Conservation (phyloP, 352 stramenopile genomes). For the Blastocystis sp. region DNA sequence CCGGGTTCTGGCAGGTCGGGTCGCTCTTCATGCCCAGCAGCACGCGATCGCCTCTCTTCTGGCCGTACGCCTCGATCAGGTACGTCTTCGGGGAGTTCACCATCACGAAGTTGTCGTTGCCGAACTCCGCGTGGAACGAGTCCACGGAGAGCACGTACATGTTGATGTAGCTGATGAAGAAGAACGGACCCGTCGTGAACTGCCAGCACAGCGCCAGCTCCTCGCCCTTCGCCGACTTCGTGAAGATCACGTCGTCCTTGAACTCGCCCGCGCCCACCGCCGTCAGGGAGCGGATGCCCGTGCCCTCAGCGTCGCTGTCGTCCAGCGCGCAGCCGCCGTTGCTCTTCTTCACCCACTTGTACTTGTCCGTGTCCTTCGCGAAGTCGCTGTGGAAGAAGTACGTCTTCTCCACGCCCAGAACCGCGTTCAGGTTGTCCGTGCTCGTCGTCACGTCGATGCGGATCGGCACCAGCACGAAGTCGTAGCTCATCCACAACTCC, state of each 20-base stretch:
- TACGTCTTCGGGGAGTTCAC: slow-evolving; percentile 59
- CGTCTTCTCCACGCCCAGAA: slow-evolving; percentile 20
- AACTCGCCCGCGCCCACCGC: background rate
- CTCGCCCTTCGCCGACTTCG: slow-evolving; percentile 40
- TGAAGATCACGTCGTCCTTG: slow-evolving; percentile 42
- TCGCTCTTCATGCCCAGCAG: slow-evolving; percentile 13
- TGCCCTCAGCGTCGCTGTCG: slow-evolving; percentile 10
- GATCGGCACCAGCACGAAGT: slow-evolving; percentile 7
- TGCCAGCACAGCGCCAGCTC: slow-evolving; percentile 66
- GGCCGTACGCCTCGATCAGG: slow-evolving; percentile 58
- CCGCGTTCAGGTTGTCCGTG: background rate
- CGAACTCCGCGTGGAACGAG: slow-evolving; percentile 36
- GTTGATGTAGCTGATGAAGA: background rate
- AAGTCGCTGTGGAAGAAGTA: slow-evolving; percentile 42
- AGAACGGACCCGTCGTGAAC: slow-evolving; percentile 42
- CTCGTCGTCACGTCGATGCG: background rate
- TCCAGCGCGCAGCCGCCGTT: slow-evolving; percentile 7
- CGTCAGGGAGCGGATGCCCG: slow-evolving; percentile 8
- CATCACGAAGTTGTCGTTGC: slow-evolving; percentile 1
- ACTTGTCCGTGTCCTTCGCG: background rate
- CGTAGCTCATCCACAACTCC: slow-evolving; percentile 49
- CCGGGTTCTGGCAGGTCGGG: background rate
- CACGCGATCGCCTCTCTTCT: slow-evolving; percentile 20
- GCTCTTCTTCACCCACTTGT: slow-evolving; percentile 73
- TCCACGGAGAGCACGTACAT: slow-evolving; percentile 48